phyloP scores from a whole-genome alignment of 352 stramenopile species.

The Globisporangium sylvaticum region DNA sequence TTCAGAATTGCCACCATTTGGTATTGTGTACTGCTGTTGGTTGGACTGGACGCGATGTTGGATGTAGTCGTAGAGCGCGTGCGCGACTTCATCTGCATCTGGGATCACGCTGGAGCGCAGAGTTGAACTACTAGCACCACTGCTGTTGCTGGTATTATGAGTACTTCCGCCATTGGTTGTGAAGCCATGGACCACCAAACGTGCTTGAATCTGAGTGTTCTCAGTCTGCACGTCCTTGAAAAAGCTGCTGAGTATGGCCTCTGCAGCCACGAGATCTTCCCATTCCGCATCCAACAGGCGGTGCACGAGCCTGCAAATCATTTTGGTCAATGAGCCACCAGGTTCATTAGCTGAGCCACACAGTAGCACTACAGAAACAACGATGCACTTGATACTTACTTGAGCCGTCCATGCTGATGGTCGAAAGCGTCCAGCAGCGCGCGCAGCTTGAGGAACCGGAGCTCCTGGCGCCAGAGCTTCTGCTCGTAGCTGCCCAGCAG shows the following conservation, averaged over 20 bases:
- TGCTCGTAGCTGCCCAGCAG: constrained; percentile 43
- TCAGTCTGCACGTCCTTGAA: constrained; percentile 23
- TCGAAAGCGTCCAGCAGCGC: constrained; percentile 30
- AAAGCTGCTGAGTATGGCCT: constrained; percentile 54
- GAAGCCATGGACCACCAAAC: neutral
- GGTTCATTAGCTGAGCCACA: neutral
- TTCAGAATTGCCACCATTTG: constrained; percentile 31
- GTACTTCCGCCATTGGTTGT: neutral
- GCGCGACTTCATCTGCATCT: constrained; percentile 12
- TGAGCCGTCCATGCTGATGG: constrained; percentile 32
- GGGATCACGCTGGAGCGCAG: constrained; percentile 2
- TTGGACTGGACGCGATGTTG: neutral
- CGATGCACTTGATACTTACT: constrained; percentile 13
- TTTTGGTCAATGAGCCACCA: neutral
- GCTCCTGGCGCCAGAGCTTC: constrained; percentile 41
- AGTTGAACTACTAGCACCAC: neutral
- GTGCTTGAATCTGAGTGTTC: neutral
- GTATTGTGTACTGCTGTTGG: neutral
- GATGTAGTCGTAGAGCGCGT: constrained; percentile 16
- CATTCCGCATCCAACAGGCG: constrained; percentile 29
- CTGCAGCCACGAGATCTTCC: constrained; percentile 61
- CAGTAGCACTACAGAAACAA: neutral
- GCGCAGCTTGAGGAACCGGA: constrained; percentile 32
- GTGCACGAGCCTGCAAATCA: constrained; percentile 17
- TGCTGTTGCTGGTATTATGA: neutral